phyloP scores from a whole-genome alignment of 192 early-diverging fungal species.

The Coemansia guatemalensis region DNA sequence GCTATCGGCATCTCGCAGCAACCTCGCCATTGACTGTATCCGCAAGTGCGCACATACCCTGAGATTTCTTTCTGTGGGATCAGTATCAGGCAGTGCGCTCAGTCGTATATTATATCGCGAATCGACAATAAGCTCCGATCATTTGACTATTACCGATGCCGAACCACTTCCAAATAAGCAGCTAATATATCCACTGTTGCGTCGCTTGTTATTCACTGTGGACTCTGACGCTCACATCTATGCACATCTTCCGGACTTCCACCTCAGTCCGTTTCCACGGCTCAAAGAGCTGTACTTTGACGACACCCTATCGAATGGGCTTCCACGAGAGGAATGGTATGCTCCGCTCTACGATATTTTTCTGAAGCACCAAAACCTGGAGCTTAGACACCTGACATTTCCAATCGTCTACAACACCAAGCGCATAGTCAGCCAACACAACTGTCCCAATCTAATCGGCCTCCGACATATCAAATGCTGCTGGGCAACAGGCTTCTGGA shows the following conservation, averaged over 20 bases:
- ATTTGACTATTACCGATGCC: not conserved
- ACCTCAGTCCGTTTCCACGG: slow-evolving; percentile 23
- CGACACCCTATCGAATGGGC: slow-evolving; percentile 23
- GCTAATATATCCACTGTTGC: slow-evolving; percentile 14
- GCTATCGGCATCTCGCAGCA: slow-evolving; percentile 3
- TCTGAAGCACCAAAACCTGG: slow-evolving; percentile 18
- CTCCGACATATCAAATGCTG: slow-evolving; percentile 52
- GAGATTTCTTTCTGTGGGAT: slow-evolving; percentile 22
- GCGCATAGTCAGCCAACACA: slow-evolving; percentile 23
- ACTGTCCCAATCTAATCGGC: slow-evolving; percentile 35
- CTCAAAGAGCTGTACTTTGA: slow-evolving; percentile 48
- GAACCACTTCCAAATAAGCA: not conserved
- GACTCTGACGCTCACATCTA: slow-evolving; percentile 26
- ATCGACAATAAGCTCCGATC: not conserved
- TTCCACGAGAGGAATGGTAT: slow-evolving; percentile 49
- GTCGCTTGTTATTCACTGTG: slow-evolving; percentile 34
- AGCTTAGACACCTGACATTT: slow-evolving; percentile 35
- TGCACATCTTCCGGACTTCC: not conserved
- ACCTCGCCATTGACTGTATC: slow-evolving; percentile 16
- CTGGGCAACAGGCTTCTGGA: slow-evolving; percentile 46
- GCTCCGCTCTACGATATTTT: slow-evolving; percentile 46
- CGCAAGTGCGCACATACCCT: slow-evolving; percentile 18
- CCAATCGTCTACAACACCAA: slow-evolving; percentile 53
- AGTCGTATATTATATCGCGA: slow-evolving; percentile 3
- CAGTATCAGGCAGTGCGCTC: slow-evolving; percentile 30